A percentile compares a stretch with the other conserved stretches of the same genome.
These are phyloP conservation scores for Clonostachys sp. DNA, from an alignment of 2,329 filamentous ascomycete genomes.

Conservation along the genomic window DNA sequence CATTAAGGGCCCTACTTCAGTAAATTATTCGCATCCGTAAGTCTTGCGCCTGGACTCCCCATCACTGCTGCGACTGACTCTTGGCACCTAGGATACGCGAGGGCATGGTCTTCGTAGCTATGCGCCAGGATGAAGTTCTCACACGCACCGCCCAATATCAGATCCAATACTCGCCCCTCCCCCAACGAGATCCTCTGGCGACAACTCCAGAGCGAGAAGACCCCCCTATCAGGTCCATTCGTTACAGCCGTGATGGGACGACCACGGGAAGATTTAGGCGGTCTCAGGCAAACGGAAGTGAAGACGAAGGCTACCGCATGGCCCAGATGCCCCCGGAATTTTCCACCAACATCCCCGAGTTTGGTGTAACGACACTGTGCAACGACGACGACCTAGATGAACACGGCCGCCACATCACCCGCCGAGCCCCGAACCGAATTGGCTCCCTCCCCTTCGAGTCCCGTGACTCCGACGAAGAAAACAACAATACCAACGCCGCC, in stretches of 20 bases:
- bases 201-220: no score
- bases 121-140: slow-evolving; percentile 75
- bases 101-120: slow-evolving; percentile 87
- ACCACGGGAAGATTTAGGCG: slow-evolving; percentile 40
- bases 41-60: slow-evolving; percentile 36
- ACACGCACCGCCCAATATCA: slow-evolving; percentile 70
- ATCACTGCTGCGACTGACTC: not conserved
- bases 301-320: slow-evolving; percentile 38
- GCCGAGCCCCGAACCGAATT: slow-evolving; percentile 45
- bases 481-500: slow-evolving; percentile 4
- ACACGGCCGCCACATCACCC: slow-evolving; percentile 15
- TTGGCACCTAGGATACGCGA: slow-evolving; percentile 61
- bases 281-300: slow-evolving; percentile 15
- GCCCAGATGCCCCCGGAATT: slow-evolving; percentile 57
- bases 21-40: slow-evolving; percentile 81
- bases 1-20: slow-evolving; percentile 74
- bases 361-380: slow-evolving; percentile 54
- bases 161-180: slow-evolving; percentile 52
- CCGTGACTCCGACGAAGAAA: slow-evolving; percentile 25
- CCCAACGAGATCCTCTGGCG: not conserved
- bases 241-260: slow-evolving; percentile 46
- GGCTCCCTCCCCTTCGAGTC: slow-evolving; percentile 52
- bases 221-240: slow-evolving; percentile 28
- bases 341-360: slow-evolving; percentile 37
- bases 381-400: slow-evolving; percentile 51